These are phyloP conservation scores for Trematosphaeria pertusa DNA, from an alignment of 2,329 filamentous ascomycete species.

Conservation along the genomic window DNA sequence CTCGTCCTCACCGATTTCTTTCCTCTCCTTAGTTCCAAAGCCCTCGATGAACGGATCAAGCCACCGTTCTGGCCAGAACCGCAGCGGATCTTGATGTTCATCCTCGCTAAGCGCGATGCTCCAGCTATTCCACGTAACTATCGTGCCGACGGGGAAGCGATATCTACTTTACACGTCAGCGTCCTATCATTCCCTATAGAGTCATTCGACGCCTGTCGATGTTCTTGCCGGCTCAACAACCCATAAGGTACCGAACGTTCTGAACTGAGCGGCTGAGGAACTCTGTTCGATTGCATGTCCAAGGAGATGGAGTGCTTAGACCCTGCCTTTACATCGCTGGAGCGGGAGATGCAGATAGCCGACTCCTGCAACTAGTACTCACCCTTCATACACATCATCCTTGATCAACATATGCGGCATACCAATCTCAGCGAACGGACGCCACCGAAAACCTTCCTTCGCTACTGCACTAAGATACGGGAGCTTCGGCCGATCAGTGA, in stretches of 20 bases:
- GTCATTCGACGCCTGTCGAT: too few relatives aligned
- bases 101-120: constrained; percentile 18
- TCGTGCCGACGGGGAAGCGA: constrained; percentile 27
- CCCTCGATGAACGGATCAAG: constrained; percentile 26
- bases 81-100: constrained; percentile 22
- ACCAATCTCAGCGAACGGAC: constrained; percentile 29
- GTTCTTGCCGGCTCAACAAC: too few relatives aligned
- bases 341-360: too few relatives aligned
- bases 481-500: constrained; percentile 16
- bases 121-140: constrained; percentile 33
- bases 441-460: constrained; percentile 30
- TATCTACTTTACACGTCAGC: too few relatives aligned
- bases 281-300: too few relatives aligned
- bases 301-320: too few relatives aligned
- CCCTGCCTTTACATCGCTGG: too few relatives aligned
- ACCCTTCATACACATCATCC: constrained; percentile 31
- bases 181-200: too few relatives aligned
- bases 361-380: too few relatives aligned
- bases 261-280: too few relatives aligned
- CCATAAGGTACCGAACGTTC: too few relatives aligned
- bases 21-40: constrained; percentile 12
- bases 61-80: constrained; percentile 33
- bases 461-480: constrained; percentile 21
- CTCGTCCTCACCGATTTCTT: too few relatives aligned
- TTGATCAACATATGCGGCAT: constrained; percentile 20